A percentile compares a stretch with the other conserved stretches of the same genome.
Evolutionary conservation across 2,329 filamentous ascomycete species (phyloP).

Genomic region (Daldinia eschscholtzii): DNA sequence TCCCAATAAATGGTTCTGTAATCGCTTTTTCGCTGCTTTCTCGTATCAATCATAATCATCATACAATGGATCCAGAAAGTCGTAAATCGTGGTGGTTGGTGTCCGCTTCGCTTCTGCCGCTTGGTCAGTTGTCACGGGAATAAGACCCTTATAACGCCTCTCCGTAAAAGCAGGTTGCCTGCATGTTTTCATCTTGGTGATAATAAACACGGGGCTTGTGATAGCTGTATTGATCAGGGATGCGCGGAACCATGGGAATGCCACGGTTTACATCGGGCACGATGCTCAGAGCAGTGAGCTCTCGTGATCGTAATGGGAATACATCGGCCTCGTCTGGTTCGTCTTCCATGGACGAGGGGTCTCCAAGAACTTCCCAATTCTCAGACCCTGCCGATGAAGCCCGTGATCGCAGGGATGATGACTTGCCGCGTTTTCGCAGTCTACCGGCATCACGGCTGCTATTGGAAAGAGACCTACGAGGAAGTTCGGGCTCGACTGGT

Average conservation of each 20-base stretch:
- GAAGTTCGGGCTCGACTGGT: slow-evolving; percentile 9
- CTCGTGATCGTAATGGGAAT: slow-evolving; percentile 18
- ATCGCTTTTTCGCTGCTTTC: slow-evolving; percentile 16
- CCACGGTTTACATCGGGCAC: slow-evolving; percentile 62
- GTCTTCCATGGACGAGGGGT: slow-evolving; percentile 24
- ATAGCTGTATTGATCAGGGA: slow-evolving; percentile 58
- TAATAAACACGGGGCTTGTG: slow-evolving; percentile 25
- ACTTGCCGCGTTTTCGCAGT: slow-evolving; percentile 41
- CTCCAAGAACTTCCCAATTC: slow-evolving; percentile 29
- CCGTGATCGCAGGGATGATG: slow-evolving; percentile 29
- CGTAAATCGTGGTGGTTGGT: slow-evolving; percentile 3
- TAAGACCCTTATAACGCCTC: slow-evolving; percentile 29
- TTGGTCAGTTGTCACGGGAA: slow-evolving; percentile 5
- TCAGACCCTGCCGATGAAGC: slow-evolving; percentile 7
- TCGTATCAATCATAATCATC: slow-evolving; percentile 33
- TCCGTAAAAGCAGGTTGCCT: slow-evolving; percentile 34
- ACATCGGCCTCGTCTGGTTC: slow-evolving; percentile 16
- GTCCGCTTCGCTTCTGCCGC: not conserved
- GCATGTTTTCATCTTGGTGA: slow-evolving; percentile 35
- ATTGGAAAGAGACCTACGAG: slow-evolving; percentile 34
- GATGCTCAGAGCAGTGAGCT: slow-evolving; percentile 53
- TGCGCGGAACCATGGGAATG: slow-evolving; percentile 60
- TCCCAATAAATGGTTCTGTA: slow-evolving; percentile 7
- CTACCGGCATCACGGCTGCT: slow-evolving; percentile 29
- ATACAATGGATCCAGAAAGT: slow-evolving; percentile 15